Evolutionary conservation across 257 asterid genomes (phyloP).

Genomic region (Rhazya stricta): DNA sequence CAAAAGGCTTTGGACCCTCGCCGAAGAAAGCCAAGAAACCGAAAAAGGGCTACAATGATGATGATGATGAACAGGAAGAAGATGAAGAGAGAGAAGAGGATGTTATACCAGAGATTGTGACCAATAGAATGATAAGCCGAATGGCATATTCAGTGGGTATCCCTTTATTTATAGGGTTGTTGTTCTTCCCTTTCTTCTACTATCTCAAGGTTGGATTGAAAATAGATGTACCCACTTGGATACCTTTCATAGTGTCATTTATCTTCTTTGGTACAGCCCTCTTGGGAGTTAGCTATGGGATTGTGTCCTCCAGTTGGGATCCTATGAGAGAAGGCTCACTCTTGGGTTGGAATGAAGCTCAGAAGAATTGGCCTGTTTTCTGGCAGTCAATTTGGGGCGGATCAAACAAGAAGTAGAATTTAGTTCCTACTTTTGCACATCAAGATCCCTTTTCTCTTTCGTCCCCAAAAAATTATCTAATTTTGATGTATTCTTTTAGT

Average conservation of each 20-base stretch:
- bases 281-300: constrained; percentile 82
- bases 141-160: constrained; percentile 77
- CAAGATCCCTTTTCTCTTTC: background rate
- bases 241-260: constrained; percentile 83
- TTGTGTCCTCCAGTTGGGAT: constrained; percentile 98
- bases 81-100: constrained; percentile 42
- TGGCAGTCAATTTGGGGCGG: constrained; percentile 75
- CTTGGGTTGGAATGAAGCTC: constrained; percentile 92
- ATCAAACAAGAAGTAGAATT: constrained; percentile 40
- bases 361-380: constrained; percentile 94
- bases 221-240: constrained; percentile 88
- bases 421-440: background rate
- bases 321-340: constrained; percentile 87
- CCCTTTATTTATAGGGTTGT: constrained; percentile 66
- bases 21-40: constrained; percentile 49
- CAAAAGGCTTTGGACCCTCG: constrained; percentile 81
- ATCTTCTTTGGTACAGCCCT: constrained; percentile 84
- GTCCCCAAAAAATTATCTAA: background rate
- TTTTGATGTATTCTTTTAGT: background rate
- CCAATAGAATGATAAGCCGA: constrained; percentile 88
- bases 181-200: constrained; percentile 90
- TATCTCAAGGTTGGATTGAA: constrained; percentile 80
- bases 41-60: constrained; percentile 33
- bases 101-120: constrained; percentile 88
- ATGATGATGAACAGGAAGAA: constrained; percentile 36